A percentile compares a stretch with the other conserved stretches of the same genome.
These are phyloP conservation scores for Fusarium austroafricanum DNA, from an alignment of 2,329 filamentous ascomycete genomes.

Conservation along the genomic window DNA sequence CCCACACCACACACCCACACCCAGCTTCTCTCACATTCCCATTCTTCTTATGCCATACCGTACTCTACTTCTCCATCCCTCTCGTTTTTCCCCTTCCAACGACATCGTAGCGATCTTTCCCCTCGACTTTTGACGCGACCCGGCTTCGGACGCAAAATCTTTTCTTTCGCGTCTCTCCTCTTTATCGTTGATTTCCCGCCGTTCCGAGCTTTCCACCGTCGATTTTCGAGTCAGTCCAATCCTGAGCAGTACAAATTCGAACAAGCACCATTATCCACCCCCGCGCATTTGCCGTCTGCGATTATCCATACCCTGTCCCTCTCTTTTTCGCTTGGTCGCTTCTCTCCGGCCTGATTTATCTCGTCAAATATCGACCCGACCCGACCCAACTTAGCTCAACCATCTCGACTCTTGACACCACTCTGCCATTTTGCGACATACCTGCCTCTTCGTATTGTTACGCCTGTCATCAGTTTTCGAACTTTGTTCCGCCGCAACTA, in stretches of 20 bases:
- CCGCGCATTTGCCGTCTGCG: conserved; percentile 38
- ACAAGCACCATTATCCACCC: conserved; percentile 36
- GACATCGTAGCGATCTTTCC: conserved; percentile 13
- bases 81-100: conserved; percentile 23
- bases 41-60: conserved; percentile 39
- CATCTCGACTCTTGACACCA: background rate
- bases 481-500: conserved; percentile 2
- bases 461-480: background rate
- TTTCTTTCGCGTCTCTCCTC: background rate
- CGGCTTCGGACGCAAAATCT: background rate
- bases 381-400: conserved; percentile 6
- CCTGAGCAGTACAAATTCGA: conserved; percentile 31
- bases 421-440: background rate
- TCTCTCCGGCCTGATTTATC: conserved; percentile 29
- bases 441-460: conserved; percentile 1
- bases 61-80: conserved; percentile 39
- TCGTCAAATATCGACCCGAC: conserved; percentile 12
- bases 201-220: conserved; percentile 9
- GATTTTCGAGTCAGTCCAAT: conserved; percentile 7
- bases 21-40: conserved; percentile 37
- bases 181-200: background rate
- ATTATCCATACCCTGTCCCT: conserved; percentile 33
- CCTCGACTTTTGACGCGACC: conserved; percentile 14
- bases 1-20: conserved; percentile 15
- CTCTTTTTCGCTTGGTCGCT: conserved; percentile 24